Percentiles rank a stretch among this genome's conserved stretches.
phyloP scores from a whole-genome alignment of 139 green algal genomes.

The Tetraselmis striata region DNA sequence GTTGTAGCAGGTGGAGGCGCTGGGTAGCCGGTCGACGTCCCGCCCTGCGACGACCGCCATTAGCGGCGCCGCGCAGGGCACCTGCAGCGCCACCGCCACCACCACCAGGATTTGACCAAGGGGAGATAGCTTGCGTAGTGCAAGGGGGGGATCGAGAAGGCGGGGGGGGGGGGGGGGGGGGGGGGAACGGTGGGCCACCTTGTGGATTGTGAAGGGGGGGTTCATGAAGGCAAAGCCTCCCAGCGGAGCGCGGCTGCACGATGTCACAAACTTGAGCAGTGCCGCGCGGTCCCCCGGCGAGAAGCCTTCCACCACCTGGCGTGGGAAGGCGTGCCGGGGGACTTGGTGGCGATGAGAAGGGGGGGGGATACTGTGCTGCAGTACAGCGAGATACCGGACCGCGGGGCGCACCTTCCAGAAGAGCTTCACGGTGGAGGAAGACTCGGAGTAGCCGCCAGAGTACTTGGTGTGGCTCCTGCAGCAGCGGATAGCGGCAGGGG shows the following conservation, averaged over 20 bases:
- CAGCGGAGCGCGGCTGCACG: constrained; percentile 72
- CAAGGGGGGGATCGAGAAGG: too few species aligned
- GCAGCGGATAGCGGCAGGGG: too few species aligned
- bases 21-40: constrained; percentile 86
- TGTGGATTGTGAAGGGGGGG: constrained; percentile 79
- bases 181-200: too few species aligned
- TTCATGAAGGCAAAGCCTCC: constrained; percentile 84
- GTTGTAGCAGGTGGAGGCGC: constrained; percentile 75
- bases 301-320: constrained; percentile 48
- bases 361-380: too few species aligned
- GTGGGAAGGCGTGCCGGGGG: too few species aligned
- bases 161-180: too few species aligned
- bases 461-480: constrained; percentile 37
- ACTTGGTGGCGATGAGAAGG: too few species aligned
- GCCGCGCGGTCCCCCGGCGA: constrained; percentile 32
- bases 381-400: too few species aligned
- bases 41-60: constrained; percentile 43
- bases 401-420: constrained; percentile 75
- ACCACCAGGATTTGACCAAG: too few species aligned
- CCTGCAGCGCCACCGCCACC: constrained; percentile 25
- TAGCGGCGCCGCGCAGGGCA: constrained; percentile 52
- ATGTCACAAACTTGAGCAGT: constrained; percentile 86
- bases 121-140: too few species aligned
- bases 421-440: constrained; percentile 53
- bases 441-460: constrained; percentile 50